Conservation (phyloP, 2,329 filamentous ascomycete species). For the Epichloe gansuensis region DNA sequence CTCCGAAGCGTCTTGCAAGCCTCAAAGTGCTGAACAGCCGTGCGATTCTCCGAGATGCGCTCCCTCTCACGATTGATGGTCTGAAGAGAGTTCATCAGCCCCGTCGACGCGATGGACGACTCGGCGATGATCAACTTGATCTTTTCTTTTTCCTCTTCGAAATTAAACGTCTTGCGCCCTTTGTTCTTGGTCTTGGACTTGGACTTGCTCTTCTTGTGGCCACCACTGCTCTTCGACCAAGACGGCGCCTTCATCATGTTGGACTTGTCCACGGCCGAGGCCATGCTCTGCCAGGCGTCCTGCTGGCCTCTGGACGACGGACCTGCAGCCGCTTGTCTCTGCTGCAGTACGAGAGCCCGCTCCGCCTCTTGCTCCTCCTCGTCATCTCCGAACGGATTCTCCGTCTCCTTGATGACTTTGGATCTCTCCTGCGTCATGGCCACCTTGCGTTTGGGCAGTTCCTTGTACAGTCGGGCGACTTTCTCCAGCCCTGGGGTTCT, state of each 20-base stretch:
- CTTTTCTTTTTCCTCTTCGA: constrained; percentile 75
- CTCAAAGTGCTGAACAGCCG: constrained; percentile 68
- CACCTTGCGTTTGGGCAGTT: constrained; percentile 55
- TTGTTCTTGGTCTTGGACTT: constrained; percentile 26
- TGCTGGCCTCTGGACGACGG: constrained; percentile 2
- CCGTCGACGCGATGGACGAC: constrained; percentile 80
- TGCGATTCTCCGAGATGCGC: constrained; percentile 72
- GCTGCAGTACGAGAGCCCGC: constrained; percentile 17
- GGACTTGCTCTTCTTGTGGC: constrained; percentile 36
- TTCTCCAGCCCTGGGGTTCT: constrained; percentile 66
- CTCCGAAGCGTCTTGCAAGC: constrained; percentile 73
- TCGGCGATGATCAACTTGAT: constrained; percentile 86
- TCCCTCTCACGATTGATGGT: constrained; percentile 82
- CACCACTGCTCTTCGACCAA: not conserved
- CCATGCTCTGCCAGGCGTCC: not conserved
- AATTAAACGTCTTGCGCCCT: constrained; percentile 57
- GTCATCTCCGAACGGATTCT: constrained; percentile 56
- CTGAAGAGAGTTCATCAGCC: constrained; percentile 75
- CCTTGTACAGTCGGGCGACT: constrained; percentile 63
- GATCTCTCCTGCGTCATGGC: constrained; percentile 65
- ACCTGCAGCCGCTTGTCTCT: constrained; percentile 11
- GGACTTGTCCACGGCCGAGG: constrained; percentile 16
- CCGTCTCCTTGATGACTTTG: constrained; percentile 71
- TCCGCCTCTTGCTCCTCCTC: constrained; percentile 44
- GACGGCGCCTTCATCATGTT: constrained; percentile 13